Evolutionary conservation across 345 rosid genomes (phyloP), one percentile per base, ranked within the genome.

Genomic region (Acer saccharum): DNA sequence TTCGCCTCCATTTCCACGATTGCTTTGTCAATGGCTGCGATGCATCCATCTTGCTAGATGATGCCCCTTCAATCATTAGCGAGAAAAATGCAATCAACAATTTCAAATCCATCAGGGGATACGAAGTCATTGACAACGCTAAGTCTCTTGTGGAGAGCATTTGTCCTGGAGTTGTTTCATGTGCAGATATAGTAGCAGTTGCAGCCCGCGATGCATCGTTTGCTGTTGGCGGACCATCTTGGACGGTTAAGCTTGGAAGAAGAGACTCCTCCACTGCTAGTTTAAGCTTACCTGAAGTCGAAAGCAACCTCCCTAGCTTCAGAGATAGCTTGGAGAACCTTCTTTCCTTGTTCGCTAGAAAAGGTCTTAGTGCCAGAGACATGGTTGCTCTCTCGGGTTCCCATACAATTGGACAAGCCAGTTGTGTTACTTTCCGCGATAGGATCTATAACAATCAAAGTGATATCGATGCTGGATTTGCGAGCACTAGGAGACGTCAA

Each of bases 301-400:
- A 58, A 58, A 58, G 23, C 17, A 58, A 58, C 25, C 63, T 58
- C 9, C 63, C 63, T 20, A 58, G 63, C 63, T 58, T 58, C 17
- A 58, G 63, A 58, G 63, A 9, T 20, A 58, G 63, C 10, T 10
- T 58, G 9, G 9, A 58, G 25, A 58, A 11, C 6, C 63, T 58
- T 21, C 9, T 58, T 18, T 18, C 20, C 3, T 20, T 58, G 63
- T 58, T 58, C 23, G 9, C 7, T n/a, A 58, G 63, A 2, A 58
- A 58, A 9, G 63, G 63, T 6, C n/a, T 58, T 21, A 58, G 63
- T 58, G 63, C 63, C 6, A 58, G 63, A 58, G 63, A 58, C 25
- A 58, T 58, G 63, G 63, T 58, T 58, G 63, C 63, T 58, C 63
- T 58, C 7, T 58, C 63, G 9, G 23, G 63, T 58, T 58, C 63